Percentiles rank a stretch among this genome's conserved stretches.
phyloP scores from a whole-genome alignment of 257 asterid species.

The Nicotiana sylvestris region DNA sequence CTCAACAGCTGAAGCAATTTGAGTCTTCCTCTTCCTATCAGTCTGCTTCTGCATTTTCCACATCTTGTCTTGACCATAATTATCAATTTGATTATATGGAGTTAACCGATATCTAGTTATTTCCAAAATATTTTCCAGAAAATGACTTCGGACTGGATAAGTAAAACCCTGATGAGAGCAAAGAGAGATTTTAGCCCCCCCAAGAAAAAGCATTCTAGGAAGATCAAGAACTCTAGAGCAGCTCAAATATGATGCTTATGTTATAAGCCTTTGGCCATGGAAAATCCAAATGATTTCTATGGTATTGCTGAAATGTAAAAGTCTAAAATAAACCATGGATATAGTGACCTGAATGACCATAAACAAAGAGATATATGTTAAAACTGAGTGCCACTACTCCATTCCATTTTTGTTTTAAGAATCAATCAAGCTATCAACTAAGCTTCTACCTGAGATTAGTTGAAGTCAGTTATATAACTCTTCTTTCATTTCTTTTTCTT shows the following conservation, averaged over 20 bases:
- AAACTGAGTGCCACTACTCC: not conserved
- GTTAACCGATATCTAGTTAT: slow-evolving; percentile 70
- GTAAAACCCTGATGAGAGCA: slow-evolving; percentile 70
- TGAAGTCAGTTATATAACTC: not conserved
- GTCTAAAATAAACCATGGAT: not conserved
- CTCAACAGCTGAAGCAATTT: slow-evolving; percentile 91
- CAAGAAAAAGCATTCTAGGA: not conserved
- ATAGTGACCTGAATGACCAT: not conserved
- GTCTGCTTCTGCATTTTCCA: slow-evolving; percentile 95
- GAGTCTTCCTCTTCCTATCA: slow-evolving; percentile 73
- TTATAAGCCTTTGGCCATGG: not conserved
- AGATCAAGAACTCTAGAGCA: slow-evolving; percentile 2
- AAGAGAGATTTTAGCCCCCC: slow-evolving; percentile 4
- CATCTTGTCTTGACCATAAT: slow-evolving; percentile 90
- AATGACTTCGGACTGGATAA: slow-evolving; percentile 71
- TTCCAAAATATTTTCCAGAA: slow-evolving; percentile 79
- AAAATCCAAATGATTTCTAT: not conserved
- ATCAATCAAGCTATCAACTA: not conserved
- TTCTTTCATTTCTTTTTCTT: not conserved
- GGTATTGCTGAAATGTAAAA: slow-evolving; percentile 1
- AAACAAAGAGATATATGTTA: not conserved
- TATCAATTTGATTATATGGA: slow-evolving; percentile 78
- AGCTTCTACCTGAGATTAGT: not conserved
- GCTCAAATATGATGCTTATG: not conserved
- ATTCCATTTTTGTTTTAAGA: slow-evolving; percentile 3